phyloP scores from a whole-genome alignment of 495 filamentous ascomycete species.

The Talaromyces proteolyticus region DNA sequence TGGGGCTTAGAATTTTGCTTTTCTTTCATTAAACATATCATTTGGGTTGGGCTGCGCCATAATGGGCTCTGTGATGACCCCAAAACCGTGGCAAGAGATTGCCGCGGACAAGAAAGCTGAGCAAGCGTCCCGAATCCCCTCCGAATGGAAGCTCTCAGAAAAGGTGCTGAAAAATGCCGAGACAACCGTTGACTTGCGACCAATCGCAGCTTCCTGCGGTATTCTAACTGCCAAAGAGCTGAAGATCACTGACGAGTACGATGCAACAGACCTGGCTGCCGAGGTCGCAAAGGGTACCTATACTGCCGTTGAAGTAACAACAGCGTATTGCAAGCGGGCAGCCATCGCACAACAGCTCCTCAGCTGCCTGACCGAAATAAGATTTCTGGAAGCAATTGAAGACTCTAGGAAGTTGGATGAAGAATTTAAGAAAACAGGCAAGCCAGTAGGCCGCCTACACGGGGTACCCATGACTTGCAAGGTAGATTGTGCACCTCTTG shows the following conservation, averaged over 20 bases:
- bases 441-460: conserved; percentile 51
- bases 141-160: neutral
- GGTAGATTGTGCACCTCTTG: too few relatives aligned
- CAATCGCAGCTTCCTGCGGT: neutral
- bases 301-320: conserved; percentile 47
- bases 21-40: too few relatives aligned
- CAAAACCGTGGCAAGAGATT: neutral
- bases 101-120: neutral
- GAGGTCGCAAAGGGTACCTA: conserved; percentile 40
- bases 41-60: too few relatives aligned
- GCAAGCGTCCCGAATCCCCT: neutral
- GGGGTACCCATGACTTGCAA: conserved; percentile 60
- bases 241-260: conserved; percentile 49
- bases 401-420: conserved; percentile 56
- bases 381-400: conserved; percentile 55
- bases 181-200: neutral
- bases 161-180: neutral
- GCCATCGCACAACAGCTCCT: conserved; percentile 55
- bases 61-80: too few relatives aligned
- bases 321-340: conserved; percentile 57
- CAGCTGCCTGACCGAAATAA: conserved; percentile 56
- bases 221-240: conserved; percentile 33
- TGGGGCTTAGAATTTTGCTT: too few relatives aligned
- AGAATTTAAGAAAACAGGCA: conserved; percentile 40
- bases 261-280: conserved; percentile 44